Evolutionary conservation across 805 yeast genomes (phyloP).

Genomic region (Saccharomycopsis fermentans): DNA sequence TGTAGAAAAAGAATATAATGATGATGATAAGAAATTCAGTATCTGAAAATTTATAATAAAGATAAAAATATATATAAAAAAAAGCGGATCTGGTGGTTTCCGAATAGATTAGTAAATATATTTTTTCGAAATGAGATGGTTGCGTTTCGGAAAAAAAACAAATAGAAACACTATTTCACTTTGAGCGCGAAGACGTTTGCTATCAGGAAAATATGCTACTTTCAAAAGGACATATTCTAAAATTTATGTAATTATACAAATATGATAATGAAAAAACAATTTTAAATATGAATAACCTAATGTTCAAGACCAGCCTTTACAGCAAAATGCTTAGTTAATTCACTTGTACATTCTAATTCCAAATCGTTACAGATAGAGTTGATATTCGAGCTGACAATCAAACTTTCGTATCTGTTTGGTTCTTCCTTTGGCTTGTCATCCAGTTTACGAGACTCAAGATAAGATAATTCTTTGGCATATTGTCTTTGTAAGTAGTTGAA

Average conservation of each 20-base stretch:
- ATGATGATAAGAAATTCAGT: too few species aligned
- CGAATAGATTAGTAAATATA: too few species aligned
- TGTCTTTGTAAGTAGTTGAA: slow-evolving; percentile 77
- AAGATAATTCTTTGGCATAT: slow-evolving; percentile 55
- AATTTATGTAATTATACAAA: not conserved
- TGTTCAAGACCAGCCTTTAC: slow-evolving; percentile 41
- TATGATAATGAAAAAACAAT: not conserved
- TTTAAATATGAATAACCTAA: slow-evolving; percentile 7
- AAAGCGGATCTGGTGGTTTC: too few species aligned
- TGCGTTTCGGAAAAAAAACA: too few species aligned
- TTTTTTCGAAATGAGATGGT: too few species aligned
- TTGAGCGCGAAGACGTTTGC: too few species aligned
- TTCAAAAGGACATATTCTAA: not conserved
- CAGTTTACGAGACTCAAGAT: slow-evolving; percentile 66
- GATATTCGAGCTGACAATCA: slow-evolving; percentile 58
- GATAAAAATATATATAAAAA: too few species aligned
- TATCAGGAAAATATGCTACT: not conserved
- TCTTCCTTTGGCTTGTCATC: slow-evolving; percentile 63
- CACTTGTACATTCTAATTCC: slow-evolving; percentile 60
- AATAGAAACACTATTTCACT: too few species aligned
- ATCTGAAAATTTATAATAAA: too few species aligned
- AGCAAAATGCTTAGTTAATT: slow-evolving; percentile 52
- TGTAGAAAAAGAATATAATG: too few species aligned
- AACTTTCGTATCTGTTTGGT: slow-evolving; percentile 65
- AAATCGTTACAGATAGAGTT: slow-evolving; percentile 62